phyloP scores from a whole-genome alignment of 495 filamentous ascomycete genomes.

The Talaromyces proteolyticus region DNA sequence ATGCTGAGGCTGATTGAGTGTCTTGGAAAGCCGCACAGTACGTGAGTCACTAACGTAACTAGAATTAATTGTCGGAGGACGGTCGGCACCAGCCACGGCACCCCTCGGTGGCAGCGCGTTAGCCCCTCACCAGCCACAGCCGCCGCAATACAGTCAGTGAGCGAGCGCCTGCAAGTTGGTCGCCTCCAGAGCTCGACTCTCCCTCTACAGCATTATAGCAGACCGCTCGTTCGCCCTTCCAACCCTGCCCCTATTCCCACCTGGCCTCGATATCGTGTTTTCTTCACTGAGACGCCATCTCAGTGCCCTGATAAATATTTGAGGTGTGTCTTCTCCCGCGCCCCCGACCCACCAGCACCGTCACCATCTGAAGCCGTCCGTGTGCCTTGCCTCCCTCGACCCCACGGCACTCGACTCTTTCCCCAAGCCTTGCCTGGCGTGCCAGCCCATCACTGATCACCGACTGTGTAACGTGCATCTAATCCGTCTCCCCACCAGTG shows the following conservation, averaged over 20 bases:
- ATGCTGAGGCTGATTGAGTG: background rate
- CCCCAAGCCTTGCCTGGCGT: background rate
- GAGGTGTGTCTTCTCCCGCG: background rate
- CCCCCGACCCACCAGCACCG: background rate
- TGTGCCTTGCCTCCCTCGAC: background rate
- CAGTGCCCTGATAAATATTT: background rate
- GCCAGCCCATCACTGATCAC: background rate
- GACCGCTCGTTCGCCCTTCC: background rate
- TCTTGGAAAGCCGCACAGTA: too few relatives aligned
- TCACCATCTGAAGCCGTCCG: background rate
- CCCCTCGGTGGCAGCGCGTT: background rate
- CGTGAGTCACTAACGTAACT: background rate
- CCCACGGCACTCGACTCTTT: background rate
- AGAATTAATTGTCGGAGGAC: background rate
- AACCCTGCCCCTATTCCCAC: background rate
- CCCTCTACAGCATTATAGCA: background rate
- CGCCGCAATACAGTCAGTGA: background rate
- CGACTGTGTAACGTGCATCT: background rate
- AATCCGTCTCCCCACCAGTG: background rate
- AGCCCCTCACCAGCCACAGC: constrained; percentile 5
- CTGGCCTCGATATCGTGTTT: background rate
- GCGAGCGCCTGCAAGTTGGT: background rate
- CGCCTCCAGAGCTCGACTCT: background rate
- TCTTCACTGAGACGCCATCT: too few relatives aligned
- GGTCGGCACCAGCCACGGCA: constrained; percentile 2